A percentile compares a stretch with the other conserved stretches of the same genome.
These are phyloP conservation scores for Fonsecaea pedrosoi DNA, from an alignment of 2,329 filamentous ascomycete genomes.

Conservation along the genomic window DNA sequence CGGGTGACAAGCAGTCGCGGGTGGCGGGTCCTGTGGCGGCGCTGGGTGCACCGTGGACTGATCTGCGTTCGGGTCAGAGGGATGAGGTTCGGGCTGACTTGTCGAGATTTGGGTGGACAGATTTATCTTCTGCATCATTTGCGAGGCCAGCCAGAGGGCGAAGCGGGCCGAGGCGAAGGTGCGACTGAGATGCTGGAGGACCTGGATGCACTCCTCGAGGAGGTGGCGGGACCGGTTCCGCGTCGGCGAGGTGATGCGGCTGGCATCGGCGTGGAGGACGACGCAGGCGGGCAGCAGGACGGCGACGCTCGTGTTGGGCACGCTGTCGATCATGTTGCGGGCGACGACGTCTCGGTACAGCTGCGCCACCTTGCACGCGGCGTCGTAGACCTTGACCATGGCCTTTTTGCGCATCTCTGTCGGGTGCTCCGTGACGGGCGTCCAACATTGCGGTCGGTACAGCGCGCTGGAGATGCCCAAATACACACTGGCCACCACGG, in stretches of 20 bases:
- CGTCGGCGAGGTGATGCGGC: background rate
- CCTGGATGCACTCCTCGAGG: background rate
- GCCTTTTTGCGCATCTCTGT: background rate
- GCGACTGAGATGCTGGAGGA: background rate
- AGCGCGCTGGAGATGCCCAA: constrained; percentile 90
- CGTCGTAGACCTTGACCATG: background rate
- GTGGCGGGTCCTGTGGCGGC: background rate
- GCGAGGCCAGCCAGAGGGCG: background rate
- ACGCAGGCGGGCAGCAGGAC: background rate
- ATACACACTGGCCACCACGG: constrained; percentile 89
- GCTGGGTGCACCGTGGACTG: background rate
- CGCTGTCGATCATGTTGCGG: background rate
- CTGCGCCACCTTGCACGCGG: background rate
- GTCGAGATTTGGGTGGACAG: background rate
- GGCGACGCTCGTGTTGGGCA: constrained; percentile 14
- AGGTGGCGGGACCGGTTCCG: background rate
- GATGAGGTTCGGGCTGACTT: background rate
- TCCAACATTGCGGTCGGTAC: constrained; percentile 73
- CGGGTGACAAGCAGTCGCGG: too few relatives aligned
- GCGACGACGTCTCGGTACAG: constrained; percentile 8
- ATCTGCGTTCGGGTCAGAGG: background rate
- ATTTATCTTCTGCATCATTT: background rate
- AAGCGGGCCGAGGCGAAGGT: background rate
- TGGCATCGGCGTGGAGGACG: constrained; percentile 2
- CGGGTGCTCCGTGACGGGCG: background rate